These are phyloP conservation scores for Coprinopsis cinerea DNA, from an alignment of 768 basidiomycete species.

Conservation along the genomic window DNA sequence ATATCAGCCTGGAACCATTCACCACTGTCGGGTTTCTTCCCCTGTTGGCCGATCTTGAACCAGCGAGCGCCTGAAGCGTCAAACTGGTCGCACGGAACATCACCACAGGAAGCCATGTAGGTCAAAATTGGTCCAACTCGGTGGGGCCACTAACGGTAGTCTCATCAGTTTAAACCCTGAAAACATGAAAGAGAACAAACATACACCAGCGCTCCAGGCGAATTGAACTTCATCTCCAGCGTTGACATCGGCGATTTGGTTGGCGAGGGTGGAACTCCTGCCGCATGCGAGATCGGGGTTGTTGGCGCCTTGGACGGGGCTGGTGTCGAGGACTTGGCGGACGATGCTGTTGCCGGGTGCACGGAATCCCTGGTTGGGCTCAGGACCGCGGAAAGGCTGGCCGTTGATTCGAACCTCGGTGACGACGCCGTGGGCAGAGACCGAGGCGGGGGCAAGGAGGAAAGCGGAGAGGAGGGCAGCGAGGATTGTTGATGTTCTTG, in stretches of 20 bases:
- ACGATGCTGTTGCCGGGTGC: slow-evolving; percentile 25
- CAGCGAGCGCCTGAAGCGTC: slow-evolving; percentile 53
- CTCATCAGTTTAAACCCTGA: slow-evolving; percentile 29
- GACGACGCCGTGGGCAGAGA: slow-evolving; percentile 41
- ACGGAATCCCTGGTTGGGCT: neutral
- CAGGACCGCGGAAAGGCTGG: slow-evolving; percentile 29
- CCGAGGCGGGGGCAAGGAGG: slow-evolving; percentile 27
- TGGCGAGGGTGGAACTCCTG: slow-evolving; percentile 40
- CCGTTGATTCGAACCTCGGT: slow-evolving; percentile 33
- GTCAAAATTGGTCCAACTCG: slow-evolving; percentile 67
- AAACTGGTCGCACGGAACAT: slow-evolving; percentile 52
- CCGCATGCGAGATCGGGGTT: slow-evolving; percentile 60
- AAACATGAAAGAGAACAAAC: neutral
- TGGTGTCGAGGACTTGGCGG: slow-evolving; percentile 31
- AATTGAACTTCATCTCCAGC: slow-evolving; percentile 53
- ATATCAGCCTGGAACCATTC: slow-evolving; percentile 51
- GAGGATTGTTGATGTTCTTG: slow-evolving; percentile 14
- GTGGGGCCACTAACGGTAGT: slow-evolving; percentile 37
- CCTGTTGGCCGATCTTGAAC: slow-evolving; percentile 67
- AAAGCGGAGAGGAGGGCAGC: slow-evolving; percentile 18
- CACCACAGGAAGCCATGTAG: slow-evolving; percentile 64
- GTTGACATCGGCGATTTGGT: slow-evolving; percentile 47
- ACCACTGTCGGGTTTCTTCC: slow-evolving; percentile 28
- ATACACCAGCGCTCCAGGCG: slow-evolving; percentile 43
- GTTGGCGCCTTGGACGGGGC: slow-evolving; percentile 46